Conservation (phyloP, 2,329 filamentous ascomycete species). For the Ascochyta koolunga region DNA sequence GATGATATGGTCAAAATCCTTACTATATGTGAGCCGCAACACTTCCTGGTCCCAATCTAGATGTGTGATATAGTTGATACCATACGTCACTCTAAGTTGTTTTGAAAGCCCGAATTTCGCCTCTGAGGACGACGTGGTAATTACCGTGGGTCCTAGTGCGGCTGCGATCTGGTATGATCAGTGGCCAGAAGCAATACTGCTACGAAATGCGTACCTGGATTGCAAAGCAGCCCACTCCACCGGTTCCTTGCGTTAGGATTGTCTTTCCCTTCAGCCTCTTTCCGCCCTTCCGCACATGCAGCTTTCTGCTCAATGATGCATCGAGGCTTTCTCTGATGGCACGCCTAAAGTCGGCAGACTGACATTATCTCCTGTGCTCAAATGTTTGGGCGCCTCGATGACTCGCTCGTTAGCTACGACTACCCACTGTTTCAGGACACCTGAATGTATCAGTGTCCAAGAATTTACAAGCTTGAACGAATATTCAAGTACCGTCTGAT, state of each 20-base stretch:
- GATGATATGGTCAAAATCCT: slow-evolving; percentile 55
- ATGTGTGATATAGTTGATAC: slow-evolving; percentile 64
- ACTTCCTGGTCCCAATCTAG: slow-evolving; percentile 63
- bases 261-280: slow-evolving; percentile 28
- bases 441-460: neutral
- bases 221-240: slow-evolving; percentile 48
- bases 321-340: slow-evolving; percentile 14
- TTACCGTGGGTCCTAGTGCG: slow-evolving; percentile 55
- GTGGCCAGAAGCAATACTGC: neutral
- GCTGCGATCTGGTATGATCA: slow-evolving; percentile 24
- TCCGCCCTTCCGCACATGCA: slow-evolving; percentile 9
- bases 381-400: slow-evolving; percentile 22
- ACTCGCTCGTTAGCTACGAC: slow-evolving; percentile 27
- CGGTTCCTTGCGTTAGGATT: slow-evolving; percentile 68
- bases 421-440: slow-evolving; percentile 25
- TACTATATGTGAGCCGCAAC: slow-evolving; percentile 49
- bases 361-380: slow-evolving; percentile 39
- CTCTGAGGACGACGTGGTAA: slow-evolving; percentile 62
- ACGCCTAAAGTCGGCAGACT: slow-evolving; percentile 27
- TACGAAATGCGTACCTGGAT: slow-evolving; percentile 17
- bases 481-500: slow-evolving; percentile 40
- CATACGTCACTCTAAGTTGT: slow-evolving; percentile 49
- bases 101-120: slow-evolving; percentile 57
- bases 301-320: slow-evolving; percentile 6
- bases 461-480: neutral